Percentiles rank a stretch among this genome's conserved stretches.
Conservation (phyloP, 176 grass and related monocot species). For the Aegilops umbellulata region DNA sequence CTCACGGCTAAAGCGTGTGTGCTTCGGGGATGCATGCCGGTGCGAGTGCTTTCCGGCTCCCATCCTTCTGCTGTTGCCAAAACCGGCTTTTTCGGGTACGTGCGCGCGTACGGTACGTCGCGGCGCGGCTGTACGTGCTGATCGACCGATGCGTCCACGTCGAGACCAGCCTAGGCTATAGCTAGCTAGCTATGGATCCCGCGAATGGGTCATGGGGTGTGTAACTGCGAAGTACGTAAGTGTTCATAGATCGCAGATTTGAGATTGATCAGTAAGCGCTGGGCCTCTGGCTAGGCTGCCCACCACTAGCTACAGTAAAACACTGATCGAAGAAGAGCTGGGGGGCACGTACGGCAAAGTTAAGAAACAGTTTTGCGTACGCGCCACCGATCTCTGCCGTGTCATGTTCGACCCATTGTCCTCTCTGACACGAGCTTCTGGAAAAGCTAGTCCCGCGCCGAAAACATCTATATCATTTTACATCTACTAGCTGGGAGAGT, state of each 20-base stretch:
- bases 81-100: conserved; percentile 13
- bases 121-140: background rate
- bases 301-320: background rate
- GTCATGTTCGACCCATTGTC: conserved; percentile 37
- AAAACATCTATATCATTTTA: conserved; percentile 21
- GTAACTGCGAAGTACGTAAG: background rate
- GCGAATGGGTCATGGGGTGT: background rate
- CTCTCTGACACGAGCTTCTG: conserved; percentile 9
- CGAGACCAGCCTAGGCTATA: background rate
- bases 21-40: background rate
- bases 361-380: conserved; percentile 23
- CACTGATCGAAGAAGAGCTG: background rate
- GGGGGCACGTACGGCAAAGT: conserved; percentile 27
- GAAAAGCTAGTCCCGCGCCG: conserved; percentile 9
- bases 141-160: background rate
- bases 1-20: conserved; percentile 20
- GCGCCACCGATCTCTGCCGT: conserved; percentile 3
- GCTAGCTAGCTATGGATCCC: background rate
- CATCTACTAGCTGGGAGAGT: background rate
- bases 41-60: conserved; percentile 26
- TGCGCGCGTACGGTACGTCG: background rate
- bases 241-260: background rate
- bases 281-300: background rate
- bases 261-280: background rate
- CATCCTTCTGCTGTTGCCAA: conserved; percentile 24